Base-by-base conservation (phyloP, 371 early-diverging fungal species). In the Apophysomyces ossiformis region DNA sequence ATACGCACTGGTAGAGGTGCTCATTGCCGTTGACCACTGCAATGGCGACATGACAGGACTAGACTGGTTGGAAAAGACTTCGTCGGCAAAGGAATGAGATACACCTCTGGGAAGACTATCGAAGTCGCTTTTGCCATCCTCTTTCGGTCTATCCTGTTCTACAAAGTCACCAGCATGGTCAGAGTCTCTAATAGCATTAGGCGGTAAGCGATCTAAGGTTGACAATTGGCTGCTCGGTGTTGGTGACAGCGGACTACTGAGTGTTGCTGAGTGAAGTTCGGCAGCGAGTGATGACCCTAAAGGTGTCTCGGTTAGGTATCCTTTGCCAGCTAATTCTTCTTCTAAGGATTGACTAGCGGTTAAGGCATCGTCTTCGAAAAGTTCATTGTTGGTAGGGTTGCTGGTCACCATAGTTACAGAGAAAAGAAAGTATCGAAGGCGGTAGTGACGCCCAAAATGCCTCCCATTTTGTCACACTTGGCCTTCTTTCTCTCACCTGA, bases 21-120 rank as follows among this genome's bases (percentile, higher is more conserved):
- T 68, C 54, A 50, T 50, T n/a, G 54, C 54, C 4, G 71, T 56
- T 15, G 75, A 75, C 78, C 78, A 81, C 58, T 76, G 75, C 13
- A 69, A 56, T 18, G 68, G 68, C 11, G 75, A 69, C 57, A 69
- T 57, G 35, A 70, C 64, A 41, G 69, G 72, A 38, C 69, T 69
- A 7, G 69, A 66, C 50, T 71, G 74, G 61, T 66, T 61, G 1
- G 74, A 65, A 59, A 69, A 65, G 16, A 57, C 46, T 44, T 70
- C 68, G 46, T 66, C 43, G 16, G 57, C 66, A 5, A 66, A 38
- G 36, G 66, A 59, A 26, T 60, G 66, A 11, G 57, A 58, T 37
- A 66, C 66, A n/a, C 66, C 66, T 35, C 58, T 59, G 5, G 66
- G 66, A 16, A 66, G 21, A 21, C 54, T 21, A 50, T 50, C 54